A percentile compares a stretch with the other conserved stretches of the same genome.
These are phyloP conservation scores for Aspergillus ibericus DNA, from an alignment of 2,329 filamentous ascomycete genomes.

Conservation along the genomic window DNA sequence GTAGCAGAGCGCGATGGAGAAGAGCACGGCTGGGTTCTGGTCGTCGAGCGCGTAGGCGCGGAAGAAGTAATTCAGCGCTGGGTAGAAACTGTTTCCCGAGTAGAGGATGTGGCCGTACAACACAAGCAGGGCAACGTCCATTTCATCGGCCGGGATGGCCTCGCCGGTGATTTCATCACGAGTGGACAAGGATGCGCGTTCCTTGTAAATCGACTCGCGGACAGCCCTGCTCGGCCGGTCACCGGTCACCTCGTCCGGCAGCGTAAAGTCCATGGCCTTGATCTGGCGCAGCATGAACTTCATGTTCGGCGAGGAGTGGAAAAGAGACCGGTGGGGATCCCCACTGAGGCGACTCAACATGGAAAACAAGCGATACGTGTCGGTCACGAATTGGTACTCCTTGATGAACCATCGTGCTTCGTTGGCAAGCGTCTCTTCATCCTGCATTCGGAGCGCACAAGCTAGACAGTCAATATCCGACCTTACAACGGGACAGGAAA, in stretches of 20 bases:
- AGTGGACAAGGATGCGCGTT: constrained; percentile 43
- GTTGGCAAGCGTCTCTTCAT: constrained; percentile 72
- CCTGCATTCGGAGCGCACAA: constrained; percentile 78
- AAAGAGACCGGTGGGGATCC: constrained; percentile 61
- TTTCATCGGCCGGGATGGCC: constrained; percentile 43
- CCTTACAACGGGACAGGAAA: constrained; percentile 2
- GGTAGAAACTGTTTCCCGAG: constrained; percentile 77
- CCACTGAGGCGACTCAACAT: constrained; percentile 75
- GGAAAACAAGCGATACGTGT: constrained; percentile 80
- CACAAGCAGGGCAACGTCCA: constrained; percentile 80
- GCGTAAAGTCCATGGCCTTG: constrained; percentile 78
- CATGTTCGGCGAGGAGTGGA: constrained; percentile 77
- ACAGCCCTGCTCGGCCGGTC: constrained; percentile 26
- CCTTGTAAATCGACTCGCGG: constrained; percentile 45
- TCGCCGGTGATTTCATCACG: constrained; percentile 37
- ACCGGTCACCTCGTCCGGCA: constrained; percentile 51
- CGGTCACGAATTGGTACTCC: constrained; percentile 74
- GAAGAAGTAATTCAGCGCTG: constrained; percentile 85
- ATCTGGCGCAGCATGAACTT: constrained; percentile 92
- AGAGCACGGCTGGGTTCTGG: constrained; percentile 72
- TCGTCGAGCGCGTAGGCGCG: constrained; percentile 72
- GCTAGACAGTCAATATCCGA: constrained; percentile 47
- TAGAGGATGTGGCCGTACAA: constrained; percentile 90
- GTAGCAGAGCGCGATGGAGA: constrained; percentile 80
- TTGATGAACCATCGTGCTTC: constrained; percentile 82